phyloP scores from a whole-genome alignment of 2,329 filamentous ascomycete species.

The Coniochaeta prunicola region DNA sequence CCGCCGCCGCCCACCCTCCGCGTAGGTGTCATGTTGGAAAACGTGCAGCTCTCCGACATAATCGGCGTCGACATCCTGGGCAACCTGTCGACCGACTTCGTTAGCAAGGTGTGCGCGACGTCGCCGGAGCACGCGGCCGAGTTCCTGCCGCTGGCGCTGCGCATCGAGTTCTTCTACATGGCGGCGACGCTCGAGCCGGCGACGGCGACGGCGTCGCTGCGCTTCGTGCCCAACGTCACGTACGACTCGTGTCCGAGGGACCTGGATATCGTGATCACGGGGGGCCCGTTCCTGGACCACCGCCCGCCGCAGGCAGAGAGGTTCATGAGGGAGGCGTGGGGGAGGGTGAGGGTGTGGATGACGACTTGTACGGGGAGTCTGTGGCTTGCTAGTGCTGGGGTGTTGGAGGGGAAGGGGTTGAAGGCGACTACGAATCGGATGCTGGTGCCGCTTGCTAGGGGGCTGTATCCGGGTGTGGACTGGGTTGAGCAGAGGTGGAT shows the following conservation, averaged over 20 bases:
- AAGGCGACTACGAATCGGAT: conserved; percentile 29
- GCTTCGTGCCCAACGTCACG: conserved; percentile 26
- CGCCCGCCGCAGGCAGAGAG: conserved; percentile 23
- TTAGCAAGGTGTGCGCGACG: conserved; percentile 15
- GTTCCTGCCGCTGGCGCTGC: conserved; percentile 15
- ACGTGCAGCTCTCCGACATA: conserved; percentile 30
- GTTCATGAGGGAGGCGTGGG: conserved; percentile 27
- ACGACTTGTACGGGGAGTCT: conserved; percentile 29
- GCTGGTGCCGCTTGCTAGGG: conserved; percentile 17
- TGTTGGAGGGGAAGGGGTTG: conserved; percentile 23
- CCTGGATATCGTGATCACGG: conserved; percentile 30
- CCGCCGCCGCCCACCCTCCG: conserved; percentile 15
- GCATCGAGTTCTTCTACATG: conserved; percentile 30
- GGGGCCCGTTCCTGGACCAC: conserved; percentile 22
- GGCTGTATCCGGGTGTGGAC: conserved; percentile 23
- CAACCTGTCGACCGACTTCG: conserved; percentile 20
- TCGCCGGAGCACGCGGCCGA: conserved; percentile 10
- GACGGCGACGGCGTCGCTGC: conserved; percentile 22
- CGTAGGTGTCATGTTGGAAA: conserved; percentile 30
- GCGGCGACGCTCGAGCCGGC: conserved; percentile 23
- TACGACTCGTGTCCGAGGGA: conserved; percentile 32
- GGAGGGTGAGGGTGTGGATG: conserved; percentile 25
- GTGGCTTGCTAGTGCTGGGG: conserved; percentile 28
- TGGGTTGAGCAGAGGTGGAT: conserved; percentile 32
- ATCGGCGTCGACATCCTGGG: conserved; percentile 30